These are phyloP conservation scores for Lachnellula willkommii DNA, from an alignment of 2,329 filamentous ascomycete species.

Conservation along the genomic window DNA sequence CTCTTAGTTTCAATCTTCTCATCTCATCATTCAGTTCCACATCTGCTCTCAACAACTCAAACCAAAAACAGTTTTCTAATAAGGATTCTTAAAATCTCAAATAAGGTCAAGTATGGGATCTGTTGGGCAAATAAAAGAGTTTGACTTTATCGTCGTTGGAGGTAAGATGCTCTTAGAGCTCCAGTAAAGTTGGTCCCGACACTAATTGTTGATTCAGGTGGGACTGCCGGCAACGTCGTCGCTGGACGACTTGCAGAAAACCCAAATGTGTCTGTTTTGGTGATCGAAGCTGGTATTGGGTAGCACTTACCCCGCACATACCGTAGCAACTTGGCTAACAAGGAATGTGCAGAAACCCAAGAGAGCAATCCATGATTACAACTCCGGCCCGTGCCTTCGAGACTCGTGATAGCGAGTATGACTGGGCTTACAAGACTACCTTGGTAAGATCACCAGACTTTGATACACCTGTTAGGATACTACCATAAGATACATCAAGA, in stretches of 20 bases:
- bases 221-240: conserved; percentile 44
- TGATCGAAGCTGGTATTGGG: conserved; percentile 43
- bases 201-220: conserved; percentile 30
- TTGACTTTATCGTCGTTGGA: conserved; percentile 39
- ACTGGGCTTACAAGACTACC: conserved; percentile 57
- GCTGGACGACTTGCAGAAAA: conserved; percentile 49
- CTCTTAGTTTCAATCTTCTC: no score
- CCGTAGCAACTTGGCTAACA: no score
- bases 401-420: conserved; percentile 49
- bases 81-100: neutral
- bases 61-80: neutral
- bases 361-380: conserved; percentile 45
- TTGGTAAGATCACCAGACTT: no score
- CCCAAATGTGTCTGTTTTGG: conserved; percentile 40
- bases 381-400: conserved; percentile 50
- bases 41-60: neutral
- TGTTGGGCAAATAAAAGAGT: conserved; percentile 15
- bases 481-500: no score
- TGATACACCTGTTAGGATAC: no score
- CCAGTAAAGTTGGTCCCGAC: neutral
- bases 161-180: conserved; percentile 14
- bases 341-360: conserved; percentile 37
- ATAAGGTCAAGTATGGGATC: conserved; percentile 1
- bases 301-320: conserved; percentile 9
- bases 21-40: no score